Evolutionary conservation across 164 flowering plant species (phyloP).

Genomic region (Stephania yunnanensis): DNA sequence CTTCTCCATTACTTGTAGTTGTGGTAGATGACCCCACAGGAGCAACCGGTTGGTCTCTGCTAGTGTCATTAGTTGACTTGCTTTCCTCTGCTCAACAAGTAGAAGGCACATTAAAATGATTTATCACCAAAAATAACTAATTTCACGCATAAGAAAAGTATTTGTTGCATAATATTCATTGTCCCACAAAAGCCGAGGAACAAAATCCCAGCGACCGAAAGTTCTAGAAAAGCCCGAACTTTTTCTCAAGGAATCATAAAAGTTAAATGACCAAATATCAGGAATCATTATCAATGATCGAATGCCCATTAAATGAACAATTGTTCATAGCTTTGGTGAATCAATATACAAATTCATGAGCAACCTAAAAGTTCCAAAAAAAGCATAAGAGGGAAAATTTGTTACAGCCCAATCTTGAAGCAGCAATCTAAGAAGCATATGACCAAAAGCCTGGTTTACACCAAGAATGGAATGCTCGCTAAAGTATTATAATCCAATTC

Average conservation of each 20-base stretch:
- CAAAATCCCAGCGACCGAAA: neutral
- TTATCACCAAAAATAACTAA: neutral
- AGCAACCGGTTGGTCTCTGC: conserved; percentile 58
- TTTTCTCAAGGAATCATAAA: too few relatives aligned
- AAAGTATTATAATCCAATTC: neutral
- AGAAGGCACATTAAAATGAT: conserved; percentile 9
- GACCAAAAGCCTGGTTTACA: neutral
- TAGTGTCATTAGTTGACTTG: conserved; percentile 57
- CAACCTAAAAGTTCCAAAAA: too few relatives aligned
- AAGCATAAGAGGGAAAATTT: neutral
- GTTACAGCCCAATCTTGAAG: neutral
- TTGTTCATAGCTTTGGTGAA: neutral
- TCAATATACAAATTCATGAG: neutral
- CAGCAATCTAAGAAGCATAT: neutral
- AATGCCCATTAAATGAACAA: too few relatives aligned
- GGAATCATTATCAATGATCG: too few relatives aligned
- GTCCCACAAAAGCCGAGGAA: neutral
- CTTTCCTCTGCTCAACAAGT: conserved; percentile 37
- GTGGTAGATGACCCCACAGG: conserved; percentile 50
- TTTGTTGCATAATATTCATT: neutral
- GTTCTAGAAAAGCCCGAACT: too few relatives aligned
- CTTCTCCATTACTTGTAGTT: conserved; percentile 69
- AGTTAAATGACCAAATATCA: too few relatives aligned
- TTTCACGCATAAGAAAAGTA: neutral
- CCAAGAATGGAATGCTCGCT: neutral